Conservation (phyloP, 1,284 basidiomycete genomes). For the Ceraceosorus bombacis region DNA sequence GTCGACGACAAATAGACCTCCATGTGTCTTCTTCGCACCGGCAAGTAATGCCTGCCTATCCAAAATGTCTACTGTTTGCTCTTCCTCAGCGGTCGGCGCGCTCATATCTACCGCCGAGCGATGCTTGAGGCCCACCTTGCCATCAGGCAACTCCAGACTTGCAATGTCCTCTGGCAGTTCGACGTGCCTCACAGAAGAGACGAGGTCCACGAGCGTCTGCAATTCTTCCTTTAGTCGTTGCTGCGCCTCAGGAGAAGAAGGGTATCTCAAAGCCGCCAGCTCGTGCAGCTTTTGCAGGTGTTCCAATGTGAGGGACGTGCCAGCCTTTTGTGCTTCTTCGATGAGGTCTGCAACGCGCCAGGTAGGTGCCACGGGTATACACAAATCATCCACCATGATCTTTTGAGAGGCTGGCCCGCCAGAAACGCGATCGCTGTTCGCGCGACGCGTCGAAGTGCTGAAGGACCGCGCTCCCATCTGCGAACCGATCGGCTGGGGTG, state of each 20-base stretch:
- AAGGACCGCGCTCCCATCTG: constrained; percentile 1
- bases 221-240: constrained; percentile 14
- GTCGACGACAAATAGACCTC: constrained; percentile 13
- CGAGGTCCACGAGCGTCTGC: constrained; percentile 14
- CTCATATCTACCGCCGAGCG: too few species aligned
- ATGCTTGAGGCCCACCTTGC: too few species aligned
- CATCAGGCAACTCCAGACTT: constrained; percentile 1
- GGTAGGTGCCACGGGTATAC: constrained; percentile 16
- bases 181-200: constrained; percentile 14
- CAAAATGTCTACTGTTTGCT: constrained; percentile 7
- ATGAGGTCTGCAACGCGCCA: constrained; percentile 19
- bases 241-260: constrained; percentile 1
- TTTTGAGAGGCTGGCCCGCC: too few species aligned
- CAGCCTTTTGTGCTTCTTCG: not conserved
- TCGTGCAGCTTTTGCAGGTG: constrained; percentile 22
- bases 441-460: constrained; percentile 2
- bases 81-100: not conserved
- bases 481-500: constrained; percentile 43
- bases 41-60: constrained; percentile 8
- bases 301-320: constrained; percentile 8
- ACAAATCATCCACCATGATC: not conserved
- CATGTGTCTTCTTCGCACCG: constrained; percentile 5
- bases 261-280: constrained; percentile 19
- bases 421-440: not conserved
- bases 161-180: not conserved